Base-by-base conservation (phyloP, 192 early-diverging fungal species). In the Coemansia pectinata region DNA sequence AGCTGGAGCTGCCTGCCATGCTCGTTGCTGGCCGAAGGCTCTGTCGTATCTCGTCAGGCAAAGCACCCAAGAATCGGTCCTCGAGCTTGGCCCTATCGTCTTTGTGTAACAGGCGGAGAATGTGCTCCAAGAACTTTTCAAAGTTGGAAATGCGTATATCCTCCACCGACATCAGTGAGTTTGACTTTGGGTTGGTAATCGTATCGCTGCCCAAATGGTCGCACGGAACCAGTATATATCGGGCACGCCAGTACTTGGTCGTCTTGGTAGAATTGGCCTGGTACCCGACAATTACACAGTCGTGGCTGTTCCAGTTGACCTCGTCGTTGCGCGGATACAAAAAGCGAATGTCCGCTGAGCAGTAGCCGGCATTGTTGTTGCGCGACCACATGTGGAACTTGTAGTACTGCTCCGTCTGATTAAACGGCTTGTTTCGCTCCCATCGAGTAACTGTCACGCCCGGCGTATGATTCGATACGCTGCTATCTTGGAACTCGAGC, bases 241-340 rank as follows among this genome's bases (percentile, higher is more conserved):
- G 86, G 0, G 94, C 88, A 9, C 96, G 83, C 93, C 93, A 96
- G 78, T 92, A 99, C 64, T 71, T 73, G 61, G 89, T 85, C 11
- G 94, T 83, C 63, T 95, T 92, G 0, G 86, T 93, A 53, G 95
- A 81, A 25, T 90, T 90, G 29, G 93, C 88, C 69, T 92, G 89
- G 65, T 94, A 91, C 38, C 96, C 96, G 19, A 92, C 85, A n/a
- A 97, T 90, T 29, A 96, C 79, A 61, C 91, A 90, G 77, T 99
- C 97, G 29, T 97, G 82, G 45, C 91, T 93, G 69, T 97, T 99
- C 97, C 97, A 99, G 38, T 92, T 91, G 76, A 96, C 95, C 45
- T 89, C 85, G 4, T 88, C 77, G 21, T 92, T 67, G 11, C 76
- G 76, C 15, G 97, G 90, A 77, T 98, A 97, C 5, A 67, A 62